Base-by-base conservation (phyloP, 2,329 filamentous ascomycete species). In the Xylaria sp. region DNA sequence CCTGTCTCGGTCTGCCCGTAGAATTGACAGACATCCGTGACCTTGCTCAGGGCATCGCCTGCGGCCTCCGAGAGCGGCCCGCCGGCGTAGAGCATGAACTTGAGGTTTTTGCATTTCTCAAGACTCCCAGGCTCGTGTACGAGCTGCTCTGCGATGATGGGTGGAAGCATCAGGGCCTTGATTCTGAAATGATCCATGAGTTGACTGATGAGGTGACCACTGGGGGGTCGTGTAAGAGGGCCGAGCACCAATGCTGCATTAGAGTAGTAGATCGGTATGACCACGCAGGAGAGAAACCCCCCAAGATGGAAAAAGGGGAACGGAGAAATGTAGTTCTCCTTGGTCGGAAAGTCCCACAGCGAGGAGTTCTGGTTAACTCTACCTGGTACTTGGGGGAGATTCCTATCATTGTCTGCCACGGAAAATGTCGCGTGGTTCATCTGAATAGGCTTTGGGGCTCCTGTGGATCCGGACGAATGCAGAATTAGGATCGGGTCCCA, bases 21-120 rank as follows among this genome's bases (percentile, higher is more conserved):
- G 29, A 65, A 54, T 16, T 65, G 61, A 42, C 61, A 63, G 16
- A 65, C 57, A 9, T 59, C 56, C 1, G 61, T 65, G 24, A 62
- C 56, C 18, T 52, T 53, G 51, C 53, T 59, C 16, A 65, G 29
- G 17, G 52, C 48, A 21, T 58, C 53, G 8, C 63, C 63, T 13
- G 53, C 56, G 7, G 26, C 8, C 29, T 57, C 54, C 0, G 61
- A 61, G 20, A 65, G 57, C 0, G 61, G 59, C 0, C 63, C 63
- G 4, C 61, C 63, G 2, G 59, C 59, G 34, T 65, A 65, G 16
- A 60, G 52, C 13, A 62, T 26, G 24, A 61, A 65, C 2, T 65
- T 53, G 11, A 63, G 51, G 13, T 40, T 47, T 6, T 44, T 55
- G 42, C 57, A 49, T 45, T 57, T 57, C 11, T 62, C 59, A 21